Percentiles rank a stretch among this genome's conserved stretches.
Evolutionary conservation across 202 grass and related monocot species (phyloP).

Genomic region (Tripidium arundinaceum): DNA sequence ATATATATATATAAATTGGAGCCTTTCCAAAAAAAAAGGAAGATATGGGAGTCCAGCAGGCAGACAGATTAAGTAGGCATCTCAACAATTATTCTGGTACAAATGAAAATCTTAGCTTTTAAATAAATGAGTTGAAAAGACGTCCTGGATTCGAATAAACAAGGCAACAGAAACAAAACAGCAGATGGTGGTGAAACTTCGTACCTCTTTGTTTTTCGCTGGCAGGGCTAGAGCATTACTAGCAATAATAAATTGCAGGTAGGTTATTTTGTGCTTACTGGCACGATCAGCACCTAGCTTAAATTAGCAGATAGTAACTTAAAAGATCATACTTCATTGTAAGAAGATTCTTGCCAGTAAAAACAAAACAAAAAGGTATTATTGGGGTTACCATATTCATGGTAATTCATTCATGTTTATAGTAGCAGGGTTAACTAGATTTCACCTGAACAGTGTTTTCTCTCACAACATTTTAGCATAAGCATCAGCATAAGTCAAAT

Average conservation of each 20-base stretch:
- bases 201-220: not conserved
- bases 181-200: not conserved
- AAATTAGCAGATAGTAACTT: not conserved
- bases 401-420: not conserved
- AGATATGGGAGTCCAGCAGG: not conserved
- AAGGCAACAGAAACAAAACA: not conserved
- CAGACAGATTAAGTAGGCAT: not conserved
- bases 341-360: not conserved
- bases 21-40: not conserved
- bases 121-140: not conserved
- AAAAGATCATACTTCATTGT: slow-evolving; percentile 1
- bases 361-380: not conserved
- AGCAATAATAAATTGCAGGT: not conserved
- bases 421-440: not conserved
- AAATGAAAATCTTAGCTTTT: not conserved
- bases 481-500: too few relatives aligned
- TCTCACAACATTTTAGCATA: too few relatives aligned
- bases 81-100: not conserved
- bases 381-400: not conserved
- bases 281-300: not conserved
- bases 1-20: not conserved
- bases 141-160: not conserved
- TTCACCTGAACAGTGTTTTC: too few relatives aligned
- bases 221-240: not conserved
- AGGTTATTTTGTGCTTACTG: not conserved